These are phyloP conservation scores for Hyaloscypha variabilis DNA, from an alignment of 495 filamentous ascomycete species.

Conservation along the genomic window DNA sequence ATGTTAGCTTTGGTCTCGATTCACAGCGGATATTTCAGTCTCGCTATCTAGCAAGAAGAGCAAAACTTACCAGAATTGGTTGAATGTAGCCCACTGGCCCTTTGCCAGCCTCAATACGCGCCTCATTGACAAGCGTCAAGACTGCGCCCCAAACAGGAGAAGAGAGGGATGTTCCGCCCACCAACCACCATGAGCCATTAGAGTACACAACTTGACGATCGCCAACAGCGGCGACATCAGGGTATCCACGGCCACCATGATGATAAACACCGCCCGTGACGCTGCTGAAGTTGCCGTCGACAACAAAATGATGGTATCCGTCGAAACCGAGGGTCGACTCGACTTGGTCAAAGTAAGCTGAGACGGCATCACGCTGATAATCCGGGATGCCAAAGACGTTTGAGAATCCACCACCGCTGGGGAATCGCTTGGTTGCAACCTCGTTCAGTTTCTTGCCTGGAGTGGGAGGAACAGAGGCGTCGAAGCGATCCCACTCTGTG, in stretches of 20 bases:
- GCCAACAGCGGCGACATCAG: constrained; percentile 66
- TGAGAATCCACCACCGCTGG: constrained; percentile 50
- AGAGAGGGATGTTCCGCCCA: constrained; percentile 62
- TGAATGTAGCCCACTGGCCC: constrained; percentile 59
- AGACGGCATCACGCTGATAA: constrained; percentile 40
- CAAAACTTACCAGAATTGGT: constrained; percentile 40
- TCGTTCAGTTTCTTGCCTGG: constrained; percentile 32
- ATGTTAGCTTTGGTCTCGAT: constrained; percentile 1
- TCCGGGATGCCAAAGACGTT: constrained; percentile 43
- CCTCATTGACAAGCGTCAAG: constrained; percentile 66
- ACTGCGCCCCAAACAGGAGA: constrained; percentile 60
- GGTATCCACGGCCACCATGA: constrained; percentile 52
- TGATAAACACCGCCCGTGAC: constrained; percentile 40
- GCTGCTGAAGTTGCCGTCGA: constrained; percentile 48
- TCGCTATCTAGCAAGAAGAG: background rate
- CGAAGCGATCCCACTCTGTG: constrained; percentile 29
- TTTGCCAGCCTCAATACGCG: constrained; percentile 57
- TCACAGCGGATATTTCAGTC: background rate
- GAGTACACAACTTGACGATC: constrained; percentile 57
- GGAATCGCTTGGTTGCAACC: constrained; percentile 35
- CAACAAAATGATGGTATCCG: constrained; percentile 35
- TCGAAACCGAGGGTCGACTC: constrained; percentile 43
- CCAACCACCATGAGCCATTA: constrained; percentile 41
- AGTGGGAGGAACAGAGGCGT: constrained; percentile 34
- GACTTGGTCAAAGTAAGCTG: constrained; percentile 29